A percentile compares a stretch with the other conserved stretches of the same genome.
Evolutionary conservation across 1,284 basidiomycete species (phyloP).

Genomic region (Rhodotorula sp.): DNA sequence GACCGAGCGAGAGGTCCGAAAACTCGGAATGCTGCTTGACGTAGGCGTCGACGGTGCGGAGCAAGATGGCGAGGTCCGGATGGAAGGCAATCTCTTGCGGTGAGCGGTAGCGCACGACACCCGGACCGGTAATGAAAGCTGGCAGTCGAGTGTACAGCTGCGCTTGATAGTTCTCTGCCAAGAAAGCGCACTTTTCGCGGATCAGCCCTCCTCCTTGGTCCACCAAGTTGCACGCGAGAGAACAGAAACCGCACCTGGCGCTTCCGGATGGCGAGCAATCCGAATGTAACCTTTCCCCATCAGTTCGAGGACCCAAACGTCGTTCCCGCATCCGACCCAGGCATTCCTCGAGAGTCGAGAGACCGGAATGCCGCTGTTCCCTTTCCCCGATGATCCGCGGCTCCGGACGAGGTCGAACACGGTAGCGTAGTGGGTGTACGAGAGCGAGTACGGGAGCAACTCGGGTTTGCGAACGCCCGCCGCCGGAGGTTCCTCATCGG

Average conservation of each 20-base stretch:
- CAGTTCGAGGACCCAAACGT: slow-evolving; percentile 74
- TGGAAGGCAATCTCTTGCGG: slow-evolving; percentile 54
- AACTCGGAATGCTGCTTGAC: slow-evolving; percentile 49
- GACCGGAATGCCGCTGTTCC: not conserved
- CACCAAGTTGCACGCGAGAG: too few relatives aligned
- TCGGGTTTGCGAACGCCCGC: not conserved
- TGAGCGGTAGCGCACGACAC: not conserved
- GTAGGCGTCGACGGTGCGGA: slow-evolving; percentile 67
- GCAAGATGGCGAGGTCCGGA: slow-evolving; percentile 57
- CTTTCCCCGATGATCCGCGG: too few relatives aligned
- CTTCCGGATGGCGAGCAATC: slow-evolving; percentile 49
- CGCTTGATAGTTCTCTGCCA: slow-evolving; percentile 3
- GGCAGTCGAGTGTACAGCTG: not conserved
- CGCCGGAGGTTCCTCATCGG: not conserved
- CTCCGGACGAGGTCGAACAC: slow-evolving; percentile 22
- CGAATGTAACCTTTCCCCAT: slow-evolving; percentile 71
- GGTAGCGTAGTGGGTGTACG: slow-evolving; percentile 25
- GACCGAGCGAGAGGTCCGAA: slow-evolving; percentile 7
- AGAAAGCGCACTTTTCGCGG: not conserved
- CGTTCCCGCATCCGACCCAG: slow-evolving; percentile 79
- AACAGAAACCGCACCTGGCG: not conserved
- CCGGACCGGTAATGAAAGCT: not conserved
- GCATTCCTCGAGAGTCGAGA: slow-evolving; percentile 50
- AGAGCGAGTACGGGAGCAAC: not conserved
- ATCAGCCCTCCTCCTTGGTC: not conserved